These are phyloP conservation scores for Talaromyces sp. DNA, from an alignment of 2,329 filamentous ascomycete genomes.

Conservation along the genomic window DNA sequence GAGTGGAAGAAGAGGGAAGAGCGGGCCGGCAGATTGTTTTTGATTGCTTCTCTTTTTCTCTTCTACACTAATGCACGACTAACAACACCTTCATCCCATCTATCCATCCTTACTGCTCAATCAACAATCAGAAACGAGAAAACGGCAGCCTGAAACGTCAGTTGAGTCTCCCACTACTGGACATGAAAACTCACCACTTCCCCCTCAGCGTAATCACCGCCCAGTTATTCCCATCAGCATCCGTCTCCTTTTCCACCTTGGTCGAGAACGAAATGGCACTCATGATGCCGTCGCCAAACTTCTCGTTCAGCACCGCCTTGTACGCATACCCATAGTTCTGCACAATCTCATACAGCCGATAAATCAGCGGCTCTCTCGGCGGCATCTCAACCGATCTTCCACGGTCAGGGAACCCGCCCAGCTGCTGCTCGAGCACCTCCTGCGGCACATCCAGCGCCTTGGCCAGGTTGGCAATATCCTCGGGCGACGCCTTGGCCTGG, in stretches of 20 bases:
- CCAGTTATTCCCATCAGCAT: conserved; percentile 74
- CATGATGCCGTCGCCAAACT: conserved; percentile 94
- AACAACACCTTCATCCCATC: not conserved
- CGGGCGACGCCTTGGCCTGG: conserved; percentile 65
- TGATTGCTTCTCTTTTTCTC: not conserved
- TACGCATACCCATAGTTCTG: conserved; percentile 97
- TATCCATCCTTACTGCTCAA: not conserved
- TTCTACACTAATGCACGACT: not conserved
- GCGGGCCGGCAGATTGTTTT: not conserved
- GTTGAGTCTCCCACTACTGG: conserved; percentile 1
- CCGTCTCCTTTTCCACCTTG: conserved; percentile 88
- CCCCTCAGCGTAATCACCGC: conserved; percentile 76
- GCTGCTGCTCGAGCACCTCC: conserved; percentile 52
- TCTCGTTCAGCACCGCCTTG: conserved; percentile 93
- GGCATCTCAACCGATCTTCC: conserved; percentile 77
- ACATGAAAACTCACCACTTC: conserved; percentile 63
- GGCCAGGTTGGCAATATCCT: conserved; percentile 64
- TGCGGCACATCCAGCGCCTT: conserved; percentile 57
- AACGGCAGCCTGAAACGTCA: conserved; percentile 37
- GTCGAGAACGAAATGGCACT: conserved; percentile 88
- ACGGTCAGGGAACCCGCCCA: conserved; percentile 72
- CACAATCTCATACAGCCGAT: conserved; percentile 86
- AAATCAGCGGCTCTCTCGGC: conserved; percentile 78
- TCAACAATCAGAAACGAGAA: conserved; percentile 37
- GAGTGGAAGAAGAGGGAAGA: not conserved